These are phyloP conservation scores for Betula pendula DNA, from an alignment of 306 rosid species.

Conservation along the genomic window DNA sequence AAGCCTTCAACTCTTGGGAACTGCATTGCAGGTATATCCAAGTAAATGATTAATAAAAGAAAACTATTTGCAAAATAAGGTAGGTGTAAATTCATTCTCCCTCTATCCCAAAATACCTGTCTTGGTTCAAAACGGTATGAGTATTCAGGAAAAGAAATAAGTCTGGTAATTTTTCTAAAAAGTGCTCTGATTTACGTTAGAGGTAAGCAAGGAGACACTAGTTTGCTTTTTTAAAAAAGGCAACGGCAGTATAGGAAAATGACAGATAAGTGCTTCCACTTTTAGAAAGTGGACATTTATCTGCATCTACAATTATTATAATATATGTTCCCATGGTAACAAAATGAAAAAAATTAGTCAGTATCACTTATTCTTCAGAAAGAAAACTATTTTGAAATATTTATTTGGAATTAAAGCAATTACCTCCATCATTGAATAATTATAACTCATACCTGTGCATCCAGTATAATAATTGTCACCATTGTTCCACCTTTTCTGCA, in stretches of 20 bases:
- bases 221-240: not conserved
- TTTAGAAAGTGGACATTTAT: not conserved
- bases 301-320: not conserved
- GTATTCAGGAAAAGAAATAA: not conserved
- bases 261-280: not conserved
- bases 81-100: not conserved
- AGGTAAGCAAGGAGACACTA: not conserved
- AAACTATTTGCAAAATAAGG: not conserved
- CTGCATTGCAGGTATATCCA: conserved; percentile 46
- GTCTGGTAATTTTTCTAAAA: not conserved
- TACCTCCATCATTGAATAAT: not conserved
- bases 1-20: conserved; percentile 64
- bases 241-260: not conserved
- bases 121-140: not conserved
- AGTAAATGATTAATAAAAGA: conserved; percentile 1
- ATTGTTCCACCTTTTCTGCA: conserved; percentile 58
- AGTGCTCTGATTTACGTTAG: too few species aligned
- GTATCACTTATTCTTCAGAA: not conserved
- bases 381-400: not conserved
- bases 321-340: not conserved
- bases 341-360: not conserved
- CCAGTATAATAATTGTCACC: conserved; percentile 72
- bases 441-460: conserved; percentile 63
- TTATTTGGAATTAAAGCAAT: not conserved
- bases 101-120: not conserved